Evolutionary conservation across 2,329 filamentous ascomycete species (phyloP).

Genomic region (Talaromyces albobiverticillius): DNA sequence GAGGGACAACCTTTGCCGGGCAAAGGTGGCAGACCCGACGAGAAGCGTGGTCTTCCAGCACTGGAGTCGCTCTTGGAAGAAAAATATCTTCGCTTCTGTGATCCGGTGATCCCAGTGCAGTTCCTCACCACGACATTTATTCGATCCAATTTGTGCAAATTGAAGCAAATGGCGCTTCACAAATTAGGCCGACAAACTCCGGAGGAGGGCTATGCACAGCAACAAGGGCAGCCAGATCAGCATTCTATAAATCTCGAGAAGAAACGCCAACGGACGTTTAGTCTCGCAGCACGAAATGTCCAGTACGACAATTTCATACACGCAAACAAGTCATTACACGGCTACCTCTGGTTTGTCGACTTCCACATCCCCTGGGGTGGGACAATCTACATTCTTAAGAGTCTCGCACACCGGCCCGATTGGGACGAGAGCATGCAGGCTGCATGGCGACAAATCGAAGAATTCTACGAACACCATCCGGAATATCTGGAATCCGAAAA

Average conservation of each 20-base stretch:
- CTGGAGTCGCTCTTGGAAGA: not conserved
- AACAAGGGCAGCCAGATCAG: not conserved
- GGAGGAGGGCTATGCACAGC: not conserved
- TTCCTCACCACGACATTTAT: slow-evolving; percentile 12
- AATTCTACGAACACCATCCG: not conserved
- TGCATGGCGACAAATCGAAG: not conserved
- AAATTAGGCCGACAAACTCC: not conserved
- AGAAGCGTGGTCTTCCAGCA: not conserved
- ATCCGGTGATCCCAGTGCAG: slow-evolving; percentile 8
- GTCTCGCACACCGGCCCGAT: not conserved
- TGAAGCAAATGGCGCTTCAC: slow-evolving; percentile 1
- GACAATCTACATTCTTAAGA: not conserved
- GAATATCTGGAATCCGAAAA: not conserved
- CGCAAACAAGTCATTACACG: not conserved
- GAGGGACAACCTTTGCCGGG: not conserved
- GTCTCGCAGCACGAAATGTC: not conserved
- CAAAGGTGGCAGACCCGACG: not conserved
- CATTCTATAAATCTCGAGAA: not conserved
- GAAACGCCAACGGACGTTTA: not conserved
- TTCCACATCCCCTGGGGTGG: slow-evolving; percentile 1
- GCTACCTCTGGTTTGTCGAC: slow-evolving; percentile 1
- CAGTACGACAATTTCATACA: not conserved
- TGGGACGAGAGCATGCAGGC: not conserved
- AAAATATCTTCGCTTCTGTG: slow-evolving; percentile 12
- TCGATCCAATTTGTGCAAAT: slow-evolving; percentile 6